Percentiles rank a stretch among this genome's conserved stretches.
phyloP scores from a whole-genome alignment of 1,139 yeast genomes.

The Yamadazyma sp. region DNA sequence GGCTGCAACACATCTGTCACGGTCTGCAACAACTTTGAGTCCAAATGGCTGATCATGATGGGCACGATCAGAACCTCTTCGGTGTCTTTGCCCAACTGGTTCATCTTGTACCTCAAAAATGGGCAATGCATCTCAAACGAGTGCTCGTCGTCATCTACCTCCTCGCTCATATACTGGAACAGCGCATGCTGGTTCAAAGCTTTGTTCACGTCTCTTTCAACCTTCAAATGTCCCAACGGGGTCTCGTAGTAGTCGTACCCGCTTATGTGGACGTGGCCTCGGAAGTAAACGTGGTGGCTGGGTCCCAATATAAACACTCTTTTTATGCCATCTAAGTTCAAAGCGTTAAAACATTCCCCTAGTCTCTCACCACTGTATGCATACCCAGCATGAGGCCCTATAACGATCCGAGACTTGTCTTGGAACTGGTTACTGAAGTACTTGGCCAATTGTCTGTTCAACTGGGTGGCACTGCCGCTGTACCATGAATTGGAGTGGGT shows the following conservation, averaged over 20 bases:
- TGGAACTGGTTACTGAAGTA: slow-evolving; percentile 23
- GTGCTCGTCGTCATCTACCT: slow-evolving; percentile 82
- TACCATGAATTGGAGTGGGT: slow-evolving; percentile 94
- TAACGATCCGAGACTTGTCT: slow-evolving; percentile 61
- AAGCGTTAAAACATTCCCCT: slow-evolving; percentile 72
- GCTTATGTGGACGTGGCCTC: slow-evolving; percentile 57
- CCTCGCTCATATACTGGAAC: slow-evolving; percentile 57
- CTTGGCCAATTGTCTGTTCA: slow-evolving; percentile 50
- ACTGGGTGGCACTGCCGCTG: slow-evolving; percentile 38
- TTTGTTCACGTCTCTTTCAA: slow-evolving; percentile 42
- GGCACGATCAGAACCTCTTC: slow-evolving; percentile 64
- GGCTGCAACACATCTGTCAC: slow-evolving; percentile 54
- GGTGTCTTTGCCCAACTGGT: slow-evolving; percentile 2
- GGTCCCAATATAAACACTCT: slow-evolving; percentile 87
- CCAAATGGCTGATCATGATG: slow-evolving; percentile 70
- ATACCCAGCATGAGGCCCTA: slow-evolving; percentile 89
- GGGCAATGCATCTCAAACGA: slow-evolving; percentile 96
- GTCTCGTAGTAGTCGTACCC: slow-evolving; percentile 63
- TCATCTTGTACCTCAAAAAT: slow-evolving; percentile 49
- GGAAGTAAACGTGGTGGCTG: slow-evolving; percentile 86
- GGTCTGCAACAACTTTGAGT: slow-evolving; percentile 39
- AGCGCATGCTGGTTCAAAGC: slow-evolving; percentile 13
- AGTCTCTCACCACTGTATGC: slow-evolving; percentile 75
- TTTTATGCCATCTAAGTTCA: slow-evolving; percentile 60
- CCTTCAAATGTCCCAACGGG: slow-evolving; percentile 74